These are phyloP conservation scores for Biscutella auriculata DNA, from an alignment of 441 rosid species.

Conservation along the genomic window DNA sequence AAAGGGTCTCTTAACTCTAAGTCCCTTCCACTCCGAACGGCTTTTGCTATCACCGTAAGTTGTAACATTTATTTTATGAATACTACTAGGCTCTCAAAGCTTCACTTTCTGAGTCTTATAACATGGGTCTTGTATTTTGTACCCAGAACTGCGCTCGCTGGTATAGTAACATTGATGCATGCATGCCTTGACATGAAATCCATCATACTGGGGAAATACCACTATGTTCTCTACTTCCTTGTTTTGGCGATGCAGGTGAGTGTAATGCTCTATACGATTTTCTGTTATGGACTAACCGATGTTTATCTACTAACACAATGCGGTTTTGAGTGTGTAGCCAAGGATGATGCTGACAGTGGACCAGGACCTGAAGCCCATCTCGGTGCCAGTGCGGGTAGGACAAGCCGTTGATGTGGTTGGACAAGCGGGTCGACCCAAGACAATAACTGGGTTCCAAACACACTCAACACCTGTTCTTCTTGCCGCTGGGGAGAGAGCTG, in stretches of 20 bases:
- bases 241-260: constrained; percentile 90
- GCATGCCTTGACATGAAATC: constrained; percentile 90
- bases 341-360: constrained; percentile 89
- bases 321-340: constrained; percentile 37
- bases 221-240: constrained; percentile 75
- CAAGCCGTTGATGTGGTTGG: constrained; percentile 94
- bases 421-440: constrained; percentile 89
- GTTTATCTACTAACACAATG: neutral
- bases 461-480: constrained; percentile 88
- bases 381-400: constrained; percentile 84
- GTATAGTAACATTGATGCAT: constrained; percentile 60
- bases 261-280: neutral
- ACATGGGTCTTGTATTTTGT: neutral
- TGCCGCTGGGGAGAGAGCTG: constrained; percentile 91
- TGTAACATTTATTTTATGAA: neutral
- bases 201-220: constrained; percentile 74
- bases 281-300: neutral
- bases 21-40: constrained; percentile 86
- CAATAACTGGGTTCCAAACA: constrained; percentile 89
- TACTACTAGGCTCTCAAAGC: neutral
- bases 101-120: neutral
- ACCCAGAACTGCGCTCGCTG: constrained; percentile 80
- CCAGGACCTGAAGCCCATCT: constrained; percentile 61
- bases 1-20: constrained; percentile 83
- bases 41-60: constrained; percentile 80